Evolutionary conservation across 306 rosid genomes (phyloP).

Genomic region (Oxytropis ochrocephala): DNA sequence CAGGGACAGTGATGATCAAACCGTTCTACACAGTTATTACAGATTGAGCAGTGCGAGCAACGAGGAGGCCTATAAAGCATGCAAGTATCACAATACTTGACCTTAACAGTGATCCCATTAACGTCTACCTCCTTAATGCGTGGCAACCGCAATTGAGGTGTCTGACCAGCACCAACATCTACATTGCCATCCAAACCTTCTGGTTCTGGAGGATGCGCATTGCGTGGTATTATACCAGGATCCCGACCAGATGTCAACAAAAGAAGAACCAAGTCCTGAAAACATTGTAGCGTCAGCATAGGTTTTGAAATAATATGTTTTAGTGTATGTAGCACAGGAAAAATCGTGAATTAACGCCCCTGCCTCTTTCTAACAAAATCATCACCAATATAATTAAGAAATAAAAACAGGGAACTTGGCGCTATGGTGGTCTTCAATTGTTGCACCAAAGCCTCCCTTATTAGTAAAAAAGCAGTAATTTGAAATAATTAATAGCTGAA

Average conservation of each 20-base stretch:
- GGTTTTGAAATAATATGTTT: not conserved
- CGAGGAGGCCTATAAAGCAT: slow-evolving; percentile 99
- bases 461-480: not conserved
- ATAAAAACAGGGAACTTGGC: not conserved
- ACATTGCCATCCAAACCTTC: slow-evolving; percentile 64
- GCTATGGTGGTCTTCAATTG: not conserved
- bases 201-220: slow-evolving; percentile 94
- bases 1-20: slow-evolving; percentile 99
- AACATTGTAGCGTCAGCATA: slow-evolving; percentile 13
- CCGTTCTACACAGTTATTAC: slow-evolving; percentile 94
- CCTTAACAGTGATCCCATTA: slow-evolving; percentile 64
- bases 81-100: slow-evolving; percentile 97
- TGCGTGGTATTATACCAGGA: slow-evolving; percentile 97
- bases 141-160: slow-evolving; percentile 87
- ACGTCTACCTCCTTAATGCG: slow-evolving; percentile 87
- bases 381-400: not conserved
- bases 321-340: not conserved
- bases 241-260: slow-evolving; percentile 92
- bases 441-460: not conserved
- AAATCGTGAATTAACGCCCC: not conserved
- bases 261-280: slow-evolving; percentile 79
- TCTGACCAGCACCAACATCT: slow-evolving; percentile 80
- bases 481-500: not conserved
- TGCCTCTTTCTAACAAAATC: not conserved
- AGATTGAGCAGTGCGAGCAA: slow-evolving; percentile 97